Conservation (phyloP, 2,329 filamentous ascomycete species). For the Calonectria pteridis region DNA sequence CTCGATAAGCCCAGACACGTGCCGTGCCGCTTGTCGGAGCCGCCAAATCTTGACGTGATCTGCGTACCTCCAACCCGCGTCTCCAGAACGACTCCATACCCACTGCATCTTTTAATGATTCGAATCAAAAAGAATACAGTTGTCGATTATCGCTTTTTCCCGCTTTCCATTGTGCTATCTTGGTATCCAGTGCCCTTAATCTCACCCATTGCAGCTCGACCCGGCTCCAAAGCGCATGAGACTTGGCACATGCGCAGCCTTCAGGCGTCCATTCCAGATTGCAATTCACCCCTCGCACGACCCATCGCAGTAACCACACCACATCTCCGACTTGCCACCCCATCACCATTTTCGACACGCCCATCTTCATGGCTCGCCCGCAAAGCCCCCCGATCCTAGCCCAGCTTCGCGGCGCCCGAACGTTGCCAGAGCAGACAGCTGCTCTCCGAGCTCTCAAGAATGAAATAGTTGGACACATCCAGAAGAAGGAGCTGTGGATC, state of each 20-base stretch:
- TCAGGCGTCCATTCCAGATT: slow-evolving; percentile 28
- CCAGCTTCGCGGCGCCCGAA: slow-evolving; percentile 68
- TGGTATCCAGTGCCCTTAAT: slow-evolving; percentile 18
- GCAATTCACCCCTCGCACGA: slow-evolving; percentile 30
- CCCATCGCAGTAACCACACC: slow-evolving; percentile 21
- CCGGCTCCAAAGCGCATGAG: slow-evolving; percentile 22
- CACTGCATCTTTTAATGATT: slow-evolving; percentile 33
- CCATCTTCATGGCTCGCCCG: slow-evolving; percentile 64
- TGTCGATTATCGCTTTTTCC: slow-evolving; percentile 9
- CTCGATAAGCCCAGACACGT: slow-evolving; percentile 39
- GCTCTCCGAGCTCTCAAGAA: slow-evolving; percentile 85
- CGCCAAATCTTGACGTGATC: slow-evolving; percentile 43
- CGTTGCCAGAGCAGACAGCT: slow-evolving; percentile 64
- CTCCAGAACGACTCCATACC: slow-evolving; percentile 30
- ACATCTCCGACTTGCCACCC: slow-evolving; percentile 14
- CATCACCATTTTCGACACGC: slow-evolving; percentile 9
- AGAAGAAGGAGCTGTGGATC: slow-evolving; percentile 87
- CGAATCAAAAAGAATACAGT: slow-evolving; percentile 29
- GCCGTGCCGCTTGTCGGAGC: slow-evolving; percentile 39
- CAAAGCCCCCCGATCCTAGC: slow-evolving; percentile 66
- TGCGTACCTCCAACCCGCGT: slow-evolving; percentile 34
- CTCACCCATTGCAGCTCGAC: slow-evolving; percentile 7
- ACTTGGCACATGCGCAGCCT: slow-evolving; percentile 32
- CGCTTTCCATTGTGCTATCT: slow-evolving; percentile 12
- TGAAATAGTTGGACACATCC: slow-evolving; percentile 87